These are phyloP conservation scores for Sporothrix phasma DNA, from an alignment of 2,329 filamentous ascomycete genomes.

Conservation along the genomic window DNA sequence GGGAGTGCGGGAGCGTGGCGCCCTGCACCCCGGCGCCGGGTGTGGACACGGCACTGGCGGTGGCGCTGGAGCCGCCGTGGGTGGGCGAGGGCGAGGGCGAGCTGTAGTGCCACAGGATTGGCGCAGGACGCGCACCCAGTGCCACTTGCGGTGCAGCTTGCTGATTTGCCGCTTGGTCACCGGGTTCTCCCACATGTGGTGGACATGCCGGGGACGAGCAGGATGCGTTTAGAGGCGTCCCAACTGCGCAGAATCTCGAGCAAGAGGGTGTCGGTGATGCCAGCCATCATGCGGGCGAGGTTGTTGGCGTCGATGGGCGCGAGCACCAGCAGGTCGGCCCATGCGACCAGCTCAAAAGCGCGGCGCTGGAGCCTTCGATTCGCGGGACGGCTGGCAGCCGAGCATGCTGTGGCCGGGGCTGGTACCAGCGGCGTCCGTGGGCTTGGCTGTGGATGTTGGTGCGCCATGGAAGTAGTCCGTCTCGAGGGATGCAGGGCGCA, in stretches of 20 bases:
- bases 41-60: slow-evolving; percentile 23
- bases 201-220: slow-evolving; percentile 84
- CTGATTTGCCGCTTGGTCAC: slow-evolving; percentile 79
- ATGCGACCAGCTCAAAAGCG: slow-evolving; percentile 63
- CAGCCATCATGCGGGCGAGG: slow-evolving; percentile 78
- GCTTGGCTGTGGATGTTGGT: background rate
- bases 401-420: background rate
- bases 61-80: slow-evolving; percentile 19
- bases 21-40: background rate
- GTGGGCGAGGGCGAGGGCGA: slow-evolving; percentile 17
- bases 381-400: slow-evolving; percentile 21
- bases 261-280: slow-evolving; percentile 70
- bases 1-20: slow-evolving; percentile 13
- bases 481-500: slow-evolving; percentile 20
- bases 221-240: slow-evolving; percentile 75
- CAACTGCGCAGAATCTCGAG: slow-evolving; percentile 75
- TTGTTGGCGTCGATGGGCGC: slow-evolving; percentile 78
- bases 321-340: slow-evolving; percentile 79
- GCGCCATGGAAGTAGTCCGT: background rate
- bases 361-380: slow-evolving; percentile 44
- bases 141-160: slow-evolving; percentile 76
- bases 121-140: slow-evolving; percentile 73
- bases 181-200: slow-evolving; percentile 83
- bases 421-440: background rate
- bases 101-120: slow-evolving; percentile 69